phyloP scores from a whole-genome alignment of 495 filamentous ascomycete genomes.

The Schizothecium vesticola region DNA sequence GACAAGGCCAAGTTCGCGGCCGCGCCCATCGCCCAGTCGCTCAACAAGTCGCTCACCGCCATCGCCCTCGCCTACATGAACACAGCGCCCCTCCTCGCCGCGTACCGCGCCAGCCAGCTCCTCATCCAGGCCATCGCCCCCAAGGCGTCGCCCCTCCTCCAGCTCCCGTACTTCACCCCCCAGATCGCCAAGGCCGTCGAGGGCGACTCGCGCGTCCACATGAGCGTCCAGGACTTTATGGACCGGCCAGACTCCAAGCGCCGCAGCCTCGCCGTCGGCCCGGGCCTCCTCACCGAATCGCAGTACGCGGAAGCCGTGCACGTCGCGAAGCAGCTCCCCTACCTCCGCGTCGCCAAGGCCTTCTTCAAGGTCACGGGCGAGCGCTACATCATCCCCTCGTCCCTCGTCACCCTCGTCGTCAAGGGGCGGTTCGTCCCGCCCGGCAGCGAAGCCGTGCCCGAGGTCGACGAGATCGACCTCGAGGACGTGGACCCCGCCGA shows the following conservation, averaged over 20 bases:
- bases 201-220: constrained; percentile 66
- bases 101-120: constrained; percentile 76
- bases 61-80: constrained; percentile 85
- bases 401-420: constrained; percentile 86
- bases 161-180: constrained; percentile 83
- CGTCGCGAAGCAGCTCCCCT: constrained; percentile 76
- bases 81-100: constrained; percentile 70
- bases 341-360: constrained; percentile 79
- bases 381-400: constrained; percentile 84
- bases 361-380: constrained; percentile 99
- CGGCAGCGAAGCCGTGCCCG: constrained; percentile 65
- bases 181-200: constrained; percentile 69
- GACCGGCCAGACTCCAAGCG: constrained; percentile 66
- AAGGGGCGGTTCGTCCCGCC: constrained; percentile 94
- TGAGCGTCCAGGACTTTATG: constrained; percentile 85
- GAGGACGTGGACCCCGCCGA: constrained; percentile 91
- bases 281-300: constrained; percentile 63
- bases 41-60: constrained; percentile 79
- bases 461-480: constrained; percentile 69
- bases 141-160: constrained; percentile 77
- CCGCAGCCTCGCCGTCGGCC: constrained; percentile 60
- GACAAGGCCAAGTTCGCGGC: constrained; percentile 73
- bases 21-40: constrained; percentile 74
- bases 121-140: constrained; percentile 86
- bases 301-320: constrained; percentile 70